phyloP scores from a whole-genome alignment of 2,329 filamentous ascomycete genomes.

The Pyrenochaeta sp. region DNA sequence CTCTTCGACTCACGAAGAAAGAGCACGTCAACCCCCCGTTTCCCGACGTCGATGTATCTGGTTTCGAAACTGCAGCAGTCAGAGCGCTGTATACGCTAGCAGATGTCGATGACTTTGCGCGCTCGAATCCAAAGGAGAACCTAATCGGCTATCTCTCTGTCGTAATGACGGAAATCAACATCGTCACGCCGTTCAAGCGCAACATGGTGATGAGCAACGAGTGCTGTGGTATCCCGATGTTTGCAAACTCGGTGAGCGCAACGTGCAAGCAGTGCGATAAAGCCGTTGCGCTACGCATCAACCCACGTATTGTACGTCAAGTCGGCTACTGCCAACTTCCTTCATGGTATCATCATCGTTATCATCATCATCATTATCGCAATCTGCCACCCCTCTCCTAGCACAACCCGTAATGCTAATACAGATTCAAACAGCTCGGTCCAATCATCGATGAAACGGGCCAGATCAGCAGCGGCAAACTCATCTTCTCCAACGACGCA shows the following conservation, averaged over 20 bases:
- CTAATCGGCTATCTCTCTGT: conserved; percentile 57
- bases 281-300: conserved; percentile 48
- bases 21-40: conserved; percentile 62
- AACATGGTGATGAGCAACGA: conserved; percentile 57
- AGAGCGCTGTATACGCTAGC: conserved; percentile 55
- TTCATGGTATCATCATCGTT: too few relatives aligned
- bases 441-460: conserved; percentile 65
- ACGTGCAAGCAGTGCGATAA: conserved; percentile 55
- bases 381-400: too few relatives aligned
- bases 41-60: conserved; percentile 44
- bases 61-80: conserved; percentile 31
- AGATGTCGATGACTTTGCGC: conserved; percentile 54
- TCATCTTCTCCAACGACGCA: conserved; percentile 62
- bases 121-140: conserved; percentile 38
- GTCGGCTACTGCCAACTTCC: too few relatives aligned
- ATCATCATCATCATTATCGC: too few relatives aligned
- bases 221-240: conserved; percentile 63
- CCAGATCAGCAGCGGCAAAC: conserved; percentile 59
- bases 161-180: conserved; percentile 53
- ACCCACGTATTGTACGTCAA: conserved; percentile 51
- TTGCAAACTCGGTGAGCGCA: conserved; percentile 56
- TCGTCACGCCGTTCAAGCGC: conserved; percentile 51
- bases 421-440: conserved; percentile 44
- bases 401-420: neutral
- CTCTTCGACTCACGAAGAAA: conserved; percentile 57